Percentiles rank a stretch among this genome's conserved stretches.
phyloP scores from a whole-genome alignment of 176 grass and related monocot genomes.

The Eragrostis nindensis region DNA sequence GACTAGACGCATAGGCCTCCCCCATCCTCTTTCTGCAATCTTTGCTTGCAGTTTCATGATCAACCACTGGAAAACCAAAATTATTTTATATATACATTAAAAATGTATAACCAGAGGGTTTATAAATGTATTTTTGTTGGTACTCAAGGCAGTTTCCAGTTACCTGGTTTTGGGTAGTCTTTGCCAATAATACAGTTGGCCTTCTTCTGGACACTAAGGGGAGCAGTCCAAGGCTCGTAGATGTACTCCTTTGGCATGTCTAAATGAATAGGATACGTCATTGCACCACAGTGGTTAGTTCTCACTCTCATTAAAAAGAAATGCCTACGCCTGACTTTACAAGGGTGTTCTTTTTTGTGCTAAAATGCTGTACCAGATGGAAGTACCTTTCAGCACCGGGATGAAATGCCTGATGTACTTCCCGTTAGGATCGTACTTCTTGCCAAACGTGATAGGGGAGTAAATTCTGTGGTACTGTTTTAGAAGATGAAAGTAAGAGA shows the following conservation, averaged over 20 bases:
- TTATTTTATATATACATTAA: background rate
- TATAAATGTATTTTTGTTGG: background rate
- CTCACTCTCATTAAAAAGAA: background rate
- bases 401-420: constrained; percentile 91
- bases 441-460: constrained; percentile 87
- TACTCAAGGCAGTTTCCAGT: background rate
- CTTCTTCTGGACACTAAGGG: constrained; percentile 81
- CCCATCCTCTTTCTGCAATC: constrained; percentile 80
- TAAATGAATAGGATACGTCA: background rate
- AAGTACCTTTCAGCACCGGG: constrained; percentile 81
- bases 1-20: constrained; percentile 59
- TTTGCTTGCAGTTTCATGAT: constrained; percentile 76
- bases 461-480: constrained; percentile 84
- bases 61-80: constrained; percentile 62
- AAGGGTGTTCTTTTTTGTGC: background rate
- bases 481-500: background rate
- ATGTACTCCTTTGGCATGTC: constrained; percentile 96
- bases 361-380: constrained; percentile 19
- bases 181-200: constrained; percentile 81
- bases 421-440: constrained; percentile 89
- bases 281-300: background rate
- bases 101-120: background rate
- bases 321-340: constrained; percentile 13
- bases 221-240: constrained; percentile 94
- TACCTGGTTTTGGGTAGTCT: constrained; percentile 45